Evolutionary conservation across 108 stramenopile genomes (phyloP).

Genomic region (Discostella pseudostelligera): DNA sequence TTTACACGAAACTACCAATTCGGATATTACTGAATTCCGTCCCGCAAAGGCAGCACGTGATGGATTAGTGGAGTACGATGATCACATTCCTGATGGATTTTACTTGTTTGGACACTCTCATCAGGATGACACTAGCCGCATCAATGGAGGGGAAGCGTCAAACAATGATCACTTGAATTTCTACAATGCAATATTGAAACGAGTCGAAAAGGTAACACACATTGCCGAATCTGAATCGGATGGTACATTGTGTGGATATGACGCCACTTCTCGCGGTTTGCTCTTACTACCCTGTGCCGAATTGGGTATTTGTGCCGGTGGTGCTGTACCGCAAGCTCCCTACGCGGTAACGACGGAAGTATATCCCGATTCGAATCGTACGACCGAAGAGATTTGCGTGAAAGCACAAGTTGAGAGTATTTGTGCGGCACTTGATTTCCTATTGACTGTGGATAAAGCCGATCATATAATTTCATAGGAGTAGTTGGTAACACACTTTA

Average conservation of each 20-base stretch:
- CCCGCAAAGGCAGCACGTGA: conserved; percentile 65
- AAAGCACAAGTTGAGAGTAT: conserved; percentile 41
- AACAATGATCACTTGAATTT: conserved; percentile 21
- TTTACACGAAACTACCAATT: conserved; percentile 82
- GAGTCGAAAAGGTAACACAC: conserved; percentile 48
- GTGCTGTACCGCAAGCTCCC: conserved; percentile 21
- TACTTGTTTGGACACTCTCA: conserved; percentile 43
- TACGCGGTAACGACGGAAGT: conserved; percentile 47
- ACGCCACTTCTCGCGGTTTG: conserved; percentile 9
- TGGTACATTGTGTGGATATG: conserved; percentile 12
- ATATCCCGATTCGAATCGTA: conserved; percentile 41
- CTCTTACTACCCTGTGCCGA: not conserved
- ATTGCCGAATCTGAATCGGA: conserved; percentile 30
- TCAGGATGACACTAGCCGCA: conserved; percentile 7
- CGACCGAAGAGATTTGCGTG: conserved; percentile 35
- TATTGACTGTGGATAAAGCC: too few species aligned
- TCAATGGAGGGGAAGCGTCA: not conserved
- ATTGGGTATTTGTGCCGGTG: conserved; percentile 45
- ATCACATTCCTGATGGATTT: conserved; percentile 57
- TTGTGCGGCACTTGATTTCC: conserved; percentile 34
- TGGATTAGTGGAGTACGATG: conserved; percentile 37
- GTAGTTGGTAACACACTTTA: too few species aligned
- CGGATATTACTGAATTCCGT: conserved; percentile 68
- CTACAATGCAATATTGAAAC: conserved; percentile 26
- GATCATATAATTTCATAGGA: too few species aligned